Evolutionary conservation across 2,329 filamentous ascomycete genomes (phyloP).

Genomic region (Periconia digitata): DNA sequence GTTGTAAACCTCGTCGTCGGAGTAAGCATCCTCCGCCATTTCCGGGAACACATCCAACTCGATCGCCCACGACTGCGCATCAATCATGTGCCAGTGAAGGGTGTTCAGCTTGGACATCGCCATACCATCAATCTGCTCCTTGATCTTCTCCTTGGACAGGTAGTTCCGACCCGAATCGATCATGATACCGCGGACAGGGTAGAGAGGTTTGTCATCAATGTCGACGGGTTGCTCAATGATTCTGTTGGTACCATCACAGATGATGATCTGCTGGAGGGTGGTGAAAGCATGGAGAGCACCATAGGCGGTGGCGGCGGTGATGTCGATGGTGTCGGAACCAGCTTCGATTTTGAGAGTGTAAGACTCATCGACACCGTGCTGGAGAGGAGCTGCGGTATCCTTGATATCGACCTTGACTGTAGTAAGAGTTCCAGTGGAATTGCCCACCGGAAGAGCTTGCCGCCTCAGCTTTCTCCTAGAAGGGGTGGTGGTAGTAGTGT

Average conservation of each 20-base stretch:
- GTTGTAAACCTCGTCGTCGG: conserved; percentile 50
- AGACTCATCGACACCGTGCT: conserved; percentile 61
- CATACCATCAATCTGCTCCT: conserved; percentile 59
- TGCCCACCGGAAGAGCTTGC: conserved; percentile 21
- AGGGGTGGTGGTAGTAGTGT: conserved; percentile 34
- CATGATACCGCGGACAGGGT: conserved; percentile 59
- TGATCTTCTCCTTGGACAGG: conserved; percentile 53
- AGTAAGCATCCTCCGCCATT: conserved; percentile 59
- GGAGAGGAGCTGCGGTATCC: conserved; percentile 51
- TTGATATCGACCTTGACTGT: conserved; percentile 51
- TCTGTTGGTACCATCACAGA: conserved; percentile 50
- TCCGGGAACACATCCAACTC: conserved; percentile 53
- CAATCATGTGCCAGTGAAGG: conserved; percentile 60
- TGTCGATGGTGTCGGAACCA: conserved; percentile 46
- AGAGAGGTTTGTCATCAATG: conserved; percentile 55
- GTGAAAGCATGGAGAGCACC: conserved; percentile 59
- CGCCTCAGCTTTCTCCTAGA: conserved; percentile 21
- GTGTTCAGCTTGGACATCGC: conserved; percentile 60
- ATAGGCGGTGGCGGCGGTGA: conserved; percentile 55
- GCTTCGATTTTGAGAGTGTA: conserved; percentile 52
- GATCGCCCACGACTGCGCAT: conserved; percentile 59
- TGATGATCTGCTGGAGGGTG: conserved; percentile 59
- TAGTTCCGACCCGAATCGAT: conserved; percentile 59
- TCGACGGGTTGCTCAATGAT: conserved; percentile 57
- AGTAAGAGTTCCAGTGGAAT: conserved; percentile 39